Evolutionary conservation across 345 rosid species (phyloP).

Genomic region (Camelina sativa): DNA sequence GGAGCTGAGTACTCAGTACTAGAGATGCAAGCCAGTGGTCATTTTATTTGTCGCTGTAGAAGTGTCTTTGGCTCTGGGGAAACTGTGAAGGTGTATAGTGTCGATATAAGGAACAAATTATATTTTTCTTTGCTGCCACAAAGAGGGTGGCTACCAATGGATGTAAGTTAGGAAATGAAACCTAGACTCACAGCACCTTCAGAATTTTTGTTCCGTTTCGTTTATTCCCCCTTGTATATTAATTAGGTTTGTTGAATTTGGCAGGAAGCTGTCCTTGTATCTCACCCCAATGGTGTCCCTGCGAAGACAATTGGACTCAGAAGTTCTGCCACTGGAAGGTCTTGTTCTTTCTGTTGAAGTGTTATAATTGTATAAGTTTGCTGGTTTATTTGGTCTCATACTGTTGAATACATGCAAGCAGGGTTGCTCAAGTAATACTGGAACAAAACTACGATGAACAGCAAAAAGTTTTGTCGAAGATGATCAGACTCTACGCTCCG

Average conservation of each 20-base stretch:
- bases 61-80: conserved; percentile 70
- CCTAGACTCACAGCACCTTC: conserved; percentile 25
- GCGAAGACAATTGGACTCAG: conserved; percentile 77
- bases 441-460: conserved; percentile 84
- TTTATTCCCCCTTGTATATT: conserved; percentile 21
- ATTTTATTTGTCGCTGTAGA: conserved; percentile 63
- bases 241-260: conserved; percentile 31
- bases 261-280: conserved; percentile 90
- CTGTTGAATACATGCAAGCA: conserved; percentile 47
- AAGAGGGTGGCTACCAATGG: conserved; percentile 84
- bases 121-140: conserved; percentile 83
- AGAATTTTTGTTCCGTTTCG: conserved; percentile 17
- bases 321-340: conserved; percentile 96
- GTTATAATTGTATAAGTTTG: conserved; percentile 23
- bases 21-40: conserved; percentile 72
- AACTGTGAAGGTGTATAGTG: conserved; percentile 74
- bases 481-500: conserved; percentile 82
- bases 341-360: conserved; percentile 30
- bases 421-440: conserved; percentile 80
- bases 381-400: conserved; percentile 37
- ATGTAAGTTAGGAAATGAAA: conserved; percentile 51
- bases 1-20: conserved; percentile 78
- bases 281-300: conserved; percentile 77
- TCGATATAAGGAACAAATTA: conserved; percentile 70
- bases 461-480: conserved; percentile 57